phyloP scores from a whole-genome alignment of 495 filamentous ascomycete species.

The Aspergillus haitiensis region DNA sequence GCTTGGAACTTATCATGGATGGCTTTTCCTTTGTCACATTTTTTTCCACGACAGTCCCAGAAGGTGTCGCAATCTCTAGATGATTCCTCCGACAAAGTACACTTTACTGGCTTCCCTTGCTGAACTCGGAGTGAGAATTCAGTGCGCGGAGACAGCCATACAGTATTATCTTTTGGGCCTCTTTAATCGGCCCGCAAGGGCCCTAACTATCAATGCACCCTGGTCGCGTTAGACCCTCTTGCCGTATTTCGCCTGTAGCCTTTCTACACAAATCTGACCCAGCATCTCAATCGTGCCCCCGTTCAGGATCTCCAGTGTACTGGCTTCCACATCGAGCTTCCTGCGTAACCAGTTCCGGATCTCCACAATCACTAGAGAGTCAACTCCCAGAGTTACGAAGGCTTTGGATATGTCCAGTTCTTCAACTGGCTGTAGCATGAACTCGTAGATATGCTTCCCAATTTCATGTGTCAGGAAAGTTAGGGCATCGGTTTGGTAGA shows the following conservation, averaged over 20 bases:
- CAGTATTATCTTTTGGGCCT: too few species aligned
- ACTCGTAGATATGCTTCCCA: conserved; percentile 1
- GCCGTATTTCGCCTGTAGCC: neutral
- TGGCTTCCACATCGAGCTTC: conserved; percentile 1
- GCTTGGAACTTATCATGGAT: too few species aligned
- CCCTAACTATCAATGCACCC: too few species aligned
- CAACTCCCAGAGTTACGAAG: conserved; percentile 8
- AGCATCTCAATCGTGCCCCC: neutral
- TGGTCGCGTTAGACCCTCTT: too few species aligned
- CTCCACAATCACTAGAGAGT: conserved; percentile 13
- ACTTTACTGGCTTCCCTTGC: too few species aligned
- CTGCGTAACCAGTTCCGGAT: conserved; percentile 13
- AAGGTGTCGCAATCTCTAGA: too few species aligned
- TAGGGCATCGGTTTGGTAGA: neutral
- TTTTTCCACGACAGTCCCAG: too few species aligned
- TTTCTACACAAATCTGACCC: neutral
- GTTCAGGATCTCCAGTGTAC: conserved; percentile 5
- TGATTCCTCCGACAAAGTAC: too few species aligned
- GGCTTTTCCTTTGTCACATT: too few species aligned
- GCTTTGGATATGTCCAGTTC: conserved; percentile 4
- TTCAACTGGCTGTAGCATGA: conserved; percentile 1
- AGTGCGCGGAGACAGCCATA: too few species aligned
- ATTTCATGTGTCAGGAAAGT: conserved; percentile 1
- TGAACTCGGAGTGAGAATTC: too few species aligned
- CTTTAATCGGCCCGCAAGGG: too few species aligned